These are phyloP conservation scores for Fraxinus angustifolia DNA, from an alignment of 305 asterid species.

Conservation along the genomic window DNA sequence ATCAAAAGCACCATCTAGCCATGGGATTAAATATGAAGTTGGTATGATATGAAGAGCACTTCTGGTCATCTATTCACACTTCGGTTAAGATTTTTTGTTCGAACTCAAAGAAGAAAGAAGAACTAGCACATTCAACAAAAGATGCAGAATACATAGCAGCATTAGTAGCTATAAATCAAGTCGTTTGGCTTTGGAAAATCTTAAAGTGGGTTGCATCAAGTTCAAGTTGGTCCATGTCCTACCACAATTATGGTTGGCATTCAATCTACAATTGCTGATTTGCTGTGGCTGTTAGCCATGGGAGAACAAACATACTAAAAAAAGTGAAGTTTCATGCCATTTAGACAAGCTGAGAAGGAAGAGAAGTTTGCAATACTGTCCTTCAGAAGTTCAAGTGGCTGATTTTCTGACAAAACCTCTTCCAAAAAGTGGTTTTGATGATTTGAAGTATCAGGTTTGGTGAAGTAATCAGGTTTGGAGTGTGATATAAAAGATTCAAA, in stretches of 20 bases:
- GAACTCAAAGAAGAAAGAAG: not conserved
- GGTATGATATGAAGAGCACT: not conserved
- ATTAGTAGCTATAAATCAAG: not conserved
- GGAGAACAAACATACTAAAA: not conserved
- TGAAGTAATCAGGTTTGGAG: not conserved
- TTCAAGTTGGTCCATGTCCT: not conserved
- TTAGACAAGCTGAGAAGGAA: not conserved
- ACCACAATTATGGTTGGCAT: not conserved
- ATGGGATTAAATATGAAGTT: not conserved
- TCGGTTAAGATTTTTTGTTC: not conserved
- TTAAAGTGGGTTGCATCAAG: not conserved
- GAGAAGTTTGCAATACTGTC: not conserved
- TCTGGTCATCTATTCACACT: too few species aligned
- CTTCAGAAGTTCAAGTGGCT: not conserved
- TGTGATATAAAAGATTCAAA: not conserved
- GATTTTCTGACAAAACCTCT: not conserved
- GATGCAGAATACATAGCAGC: not conserved
- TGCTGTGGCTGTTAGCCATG: not conserved
- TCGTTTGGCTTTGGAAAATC: not conserved
- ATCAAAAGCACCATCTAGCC: not conserved
- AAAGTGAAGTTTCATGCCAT: not conserved
- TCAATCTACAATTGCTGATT: not conserved
- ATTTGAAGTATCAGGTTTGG: not conserved
- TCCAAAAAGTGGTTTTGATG: not conserved
- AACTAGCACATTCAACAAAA: not conserved